Evolutionary conservation across 108 stramenopile species (phyloP), one percentile per base, ranked within the genome.

Genomic region (Skeletonema costatum): DNA sequence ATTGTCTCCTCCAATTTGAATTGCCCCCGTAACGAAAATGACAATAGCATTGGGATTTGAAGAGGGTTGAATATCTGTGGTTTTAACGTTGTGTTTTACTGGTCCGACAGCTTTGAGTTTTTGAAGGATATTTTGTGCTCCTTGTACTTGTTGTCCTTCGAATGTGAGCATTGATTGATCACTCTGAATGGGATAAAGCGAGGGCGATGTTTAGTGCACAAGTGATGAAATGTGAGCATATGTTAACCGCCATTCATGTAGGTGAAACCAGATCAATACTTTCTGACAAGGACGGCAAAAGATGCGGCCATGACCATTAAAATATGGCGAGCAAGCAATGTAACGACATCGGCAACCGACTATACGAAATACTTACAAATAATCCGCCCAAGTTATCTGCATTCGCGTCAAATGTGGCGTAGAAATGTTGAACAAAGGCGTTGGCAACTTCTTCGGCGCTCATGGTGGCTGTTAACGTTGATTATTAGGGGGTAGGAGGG

Each of bases 381-480:
- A 97, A 87, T 50, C 87, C 85, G 11, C 81, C 92, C 61, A 97
- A 83, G 32, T 48, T 66, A 8, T 87, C 89, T 19, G 68, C 81
- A 82, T 86, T 86, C 87, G 44, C 71, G 65, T 92, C 94, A 67
- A 90, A 87, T 2, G 83, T 67, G 58, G 84, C 76, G 74, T 92
- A 97, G 75, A 85, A 97, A 66, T 97, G 96, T 44, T 81, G 70
- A 35, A 86, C 80, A 71, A 97, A 97, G 21, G 94, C 92, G 33
- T 93, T 86, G 44, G 96, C 94, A 58, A 97, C 87, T 73, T 97
- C 94, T 71, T 97, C 90, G 50, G 94, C 94, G 71, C 86, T 86
- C 94, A 95, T 97, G 60, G 69, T 92, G 29, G 42, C 0, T 64
- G 30, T 56, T 56, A 8, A 10, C 6, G 50, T 5, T 51, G 50